Evolutionary conservation across 2,329 filamentous ascomycete genomes (phyloP), one percentile per base, ranked within the genome.

Genomic region (Pestalotiopsis sp.): DNA sequence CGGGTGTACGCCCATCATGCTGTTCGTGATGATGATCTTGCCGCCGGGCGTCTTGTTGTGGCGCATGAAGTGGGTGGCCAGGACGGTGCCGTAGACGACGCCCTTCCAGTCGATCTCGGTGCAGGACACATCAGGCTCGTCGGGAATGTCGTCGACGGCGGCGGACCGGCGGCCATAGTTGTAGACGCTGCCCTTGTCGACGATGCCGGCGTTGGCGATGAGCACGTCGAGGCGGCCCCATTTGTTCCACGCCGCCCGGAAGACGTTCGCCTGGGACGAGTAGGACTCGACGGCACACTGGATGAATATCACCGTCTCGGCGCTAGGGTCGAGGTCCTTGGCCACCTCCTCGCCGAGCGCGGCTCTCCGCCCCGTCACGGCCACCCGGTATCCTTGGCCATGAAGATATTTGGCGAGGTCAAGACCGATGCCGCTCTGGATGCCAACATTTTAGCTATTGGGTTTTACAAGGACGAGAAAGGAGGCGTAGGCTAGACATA

Each of bases 11-110:
- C 41, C 67, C 17, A 68, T 31, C 17, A 68, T 59, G 49, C 61
- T 68, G 25, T 41, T 14, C 5, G 67, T 68, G 27, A 65, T 25
- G 45, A 68, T 60, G 14, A 68, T 52, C 23, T 65, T 68, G 20
- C 67, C 60, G 4, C 65, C 64, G 11, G 64, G 45, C 14, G 12
- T 49, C 20, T 27, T 14, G 41, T 66, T 66, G 23, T 66, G 64
- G 6, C 64, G 41, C 64, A 66, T 66, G 31, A 66, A 66, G 23
- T 66, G 64, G 2, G 41, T 57, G 3, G 64, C 64, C 20, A 66
- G 45, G 11, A 20, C 23, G 13, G 64, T 66, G 14, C 64, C 45
- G n/a, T 56, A 66, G 4, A 66, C 23, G 2, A 57, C 25, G 12
- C 64, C 64, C 17, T 66, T 66, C 23, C 31, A 66, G 45, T 57